Base-by-base conservation (phyloP, 1,139 yeast genomes). In the Blastobotrys proliferans region DNA sequence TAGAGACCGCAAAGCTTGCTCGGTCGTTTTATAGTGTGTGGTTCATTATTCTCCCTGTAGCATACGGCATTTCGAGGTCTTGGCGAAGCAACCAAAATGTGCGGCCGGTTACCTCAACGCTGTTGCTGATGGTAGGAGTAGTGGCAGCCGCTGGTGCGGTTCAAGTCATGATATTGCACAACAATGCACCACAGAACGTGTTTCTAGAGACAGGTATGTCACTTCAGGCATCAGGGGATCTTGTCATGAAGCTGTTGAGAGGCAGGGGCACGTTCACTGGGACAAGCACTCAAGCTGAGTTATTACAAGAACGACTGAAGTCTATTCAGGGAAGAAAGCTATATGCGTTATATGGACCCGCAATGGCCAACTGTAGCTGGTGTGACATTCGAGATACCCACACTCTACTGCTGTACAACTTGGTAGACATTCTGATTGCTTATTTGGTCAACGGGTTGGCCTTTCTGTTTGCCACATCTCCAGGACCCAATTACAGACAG, bases 311-410 rank as follows among this genome's bases (percentile, higher is more conserved):
- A n/a, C n/a, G n/a, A n/a, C n/a, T n/a, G n/a, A n/a, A n/a, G n/a
- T n/a, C n/a, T n/a, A n/a, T n/a, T n/a, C n/a, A n/a, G n/a, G 59
- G 56, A 17, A 35, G 59, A 9, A 45, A 45, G 4, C 44, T 54
- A 18, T 57, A 55, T 38, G 46, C 59, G 3, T 40, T 53, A 2
- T 54, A 51, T 41, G 62, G 62, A 3, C 53, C 58, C 4, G 49
- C 56, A 1, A 35, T 52, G 21, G 51, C 47, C 6, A 44, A 47
- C 26, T 58, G 62, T 34, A 49, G 47, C 18, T 58, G 60, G 58
- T 58, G 62, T 41, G 41, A 46, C 4, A 39, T 49, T 8, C 48
- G 45, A 20, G 35, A 44, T 9, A 51, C 50, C 0, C n/a, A 24
- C 26, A 39, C 54, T n/a, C 51, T 49, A 31, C 38, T 54, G 22